Conservation (phyloP, 352 stramenopile species). For the Phytopythium montanum region DNA sequence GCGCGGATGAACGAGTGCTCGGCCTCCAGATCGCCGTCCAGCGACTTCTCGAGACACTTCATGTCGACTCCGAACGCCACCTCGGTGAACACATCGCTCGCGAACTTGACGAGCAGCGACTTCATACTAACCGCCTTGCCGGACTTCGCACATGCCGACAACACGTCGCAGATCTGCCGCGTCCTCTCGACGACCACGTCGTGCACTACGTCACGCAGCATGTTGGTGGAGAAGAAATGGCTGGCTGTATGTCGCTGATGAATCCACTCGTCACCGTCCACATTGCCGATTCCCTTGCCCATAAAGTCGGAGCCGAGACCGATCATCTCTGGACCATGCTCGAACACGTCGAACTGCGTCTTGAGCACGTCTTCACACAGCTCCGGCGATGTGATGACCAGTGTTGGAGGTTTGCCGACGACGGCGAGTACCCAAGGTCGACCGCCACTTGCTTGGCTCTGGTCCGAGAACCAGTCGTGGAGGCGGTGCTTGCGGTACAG, state of each 20-base stretch:
- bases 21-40: slow-evolving; percentile 27
- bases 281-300: slow-evolving; percentile 43
- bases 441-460: slow-evolving; percentile 26
- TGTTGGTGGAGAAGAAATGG: slow-evolving; percentile 61
- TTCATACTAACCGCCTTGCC: slow-evolving; percentile 23
- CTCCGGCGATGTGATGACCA: slow-evolving; percentile 35
- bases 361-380: slow-evolving; percentile 54
- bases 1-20: slow-evolving; percentile 27
- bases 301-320: slow-evolving; percentile 32
- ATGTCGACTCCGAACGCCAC: slow-evolving; percentile 67
- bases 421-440: slow-evolving; percentile 45
- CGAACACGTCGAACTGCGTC: slow-evolving; percentile 68
- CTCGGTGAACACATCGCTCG: slow-evolving; percentile 53
- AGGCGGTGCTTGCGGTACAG: slow-evolving; percentile 33
- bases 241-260: slow-evolving; percentile 54
- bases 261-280: slow-evolving; percentile 38
- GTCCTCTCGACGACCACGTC: slow-evolving; percentile 27
- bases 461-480: slow-evolving; percentile 53
- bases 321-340: slow-evolving; percentile 15
- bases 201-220: slow-evolving; percentile 24
- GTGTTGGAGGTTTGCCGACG: slow-evolving; percentile 21
- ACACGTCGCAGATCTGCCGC: slow-evolving; percentile 17
- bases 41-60: slow-evolving; percentile 20
- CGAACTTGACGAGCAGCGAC: slow-evolving; percentile 17
- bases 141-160: slow-evolving; percentile 43